Base-by-base conservation (phyloP, 2,329 filamentous ascomycete genomes). In the Thelonectria discophora region DNA sequence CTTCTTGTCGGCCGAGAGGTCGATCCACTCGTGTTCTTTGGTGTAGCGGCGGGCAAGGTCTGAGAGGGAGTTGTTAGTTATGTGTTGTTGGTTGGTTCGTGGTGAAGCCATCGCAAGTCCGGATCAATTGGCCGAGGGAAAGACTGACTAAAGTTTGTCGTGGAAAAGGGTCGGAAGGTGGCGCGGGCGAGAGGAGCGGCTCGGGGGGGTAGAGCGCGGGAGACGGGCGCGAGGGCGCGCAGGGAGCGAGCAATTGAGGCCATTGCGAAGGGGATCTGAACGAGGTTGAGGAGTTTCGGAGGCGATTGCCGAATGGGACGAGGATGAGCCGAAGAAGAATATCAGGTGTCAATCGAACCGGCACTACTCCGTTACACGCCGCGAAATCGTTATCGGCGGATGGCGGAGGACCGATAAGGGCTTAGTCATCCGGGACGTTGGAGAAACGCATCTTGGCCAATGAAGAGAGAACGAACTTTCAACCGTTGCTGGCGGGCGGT, bases 11-110 rank as follows among this genome's bases (percentile, higher is more conserved):
- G 87, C 88, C 58, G 89, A 90, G 63, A 97, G 82, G 79, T 97
- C 93, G 77, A 99, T 89, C 95, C 95, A 99, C 83, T 99, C 95
- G 84, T 99, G 95, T 76, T 97, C 94, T 78, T 94, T 90, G 68
- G 95, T 97, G 84, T 97, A 99, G 78, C 90, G 92, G 81, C 95
- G 94, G 67, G 86, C 81, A 57, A 84, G 81, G 73, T 80, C 89
- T 91, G 53, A 21, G 46, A 17, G 32, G 18, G 17, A 13, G n/a
- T 6, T 32, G 59, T 51, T 48, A 45, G 39, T 17, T 53, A 43
- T 51, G 24, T 13, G 7, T 45, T 45, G 32, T 47, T 24, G 32
- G 10, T n/a, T 24, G 18, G 32, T 42, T 27, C 18, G 21, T 24
- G 50, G 11, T 37, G 34, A 37, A 15, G 34, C 27, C 27, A 37